Evolutionary conservation across 2,329 filamentous ascomycete genomes (phyloP), one percentile per base, ranked within the genome.

Genomic region (Eurotiales sp.): DNA sequence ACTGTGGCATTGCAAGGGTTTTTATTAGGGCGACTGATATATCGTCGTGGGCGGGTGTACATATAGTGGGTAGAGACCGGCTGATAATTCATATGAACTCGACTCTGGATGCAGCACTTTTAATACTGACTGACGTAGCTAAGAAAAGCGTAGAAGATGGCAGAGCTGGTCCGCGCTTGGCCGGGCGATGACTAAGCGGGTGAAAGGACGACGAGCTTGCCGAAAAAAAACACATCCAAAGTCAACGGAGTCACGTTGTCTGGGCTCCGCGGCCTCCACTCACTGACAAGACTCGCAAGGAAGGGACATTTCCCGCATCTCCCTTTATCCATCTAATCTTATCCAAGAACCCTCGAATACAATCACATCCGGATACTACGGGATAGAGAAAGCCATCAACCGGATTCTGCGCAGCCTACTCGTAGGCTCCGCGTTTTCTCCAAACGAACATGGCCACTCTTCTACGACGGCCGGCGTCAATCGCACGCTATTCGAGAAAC

Each of bases 391-490:
- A 47, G 2, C 5, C 15, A 19, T 10, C 5, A 37, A 21, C n/a
- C 34, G 4, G 46, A 27, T 46, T 17, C 23, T 46, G 41, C 49
- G 41, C 34, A 59, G 60, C 58, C 59, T 55, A 37, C 58, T 56
- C 56, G 46, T 55, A 56, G 61, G 57, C 52, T 52, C 56, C 55
- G 64, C 55, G 58, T 57, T 54, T 42, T 32, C 25, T 15, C 29
- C 25, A 30, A 34, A 46, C 62, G 71, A 75, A 67, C 71, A 87
- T 87, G 85, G 83, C 83, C 68, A 81, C 81, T 63, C 75, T 85
- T 63, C 73, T 87, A 59, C 81, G 84, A 68, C 82, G 83, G 69
- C 79, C 84, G 68, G 81, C 82, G 74, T 80, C 82, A 68, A 72
- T 87, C 66, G 81, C 82, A 72, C 79, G 80, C 68, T 76, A 83